Percentiles rank a stretch among this genome's conserved stretches.
Conservation (phyloP, 179 eudicot genomes). For the Silene noctiflora region DNA sequence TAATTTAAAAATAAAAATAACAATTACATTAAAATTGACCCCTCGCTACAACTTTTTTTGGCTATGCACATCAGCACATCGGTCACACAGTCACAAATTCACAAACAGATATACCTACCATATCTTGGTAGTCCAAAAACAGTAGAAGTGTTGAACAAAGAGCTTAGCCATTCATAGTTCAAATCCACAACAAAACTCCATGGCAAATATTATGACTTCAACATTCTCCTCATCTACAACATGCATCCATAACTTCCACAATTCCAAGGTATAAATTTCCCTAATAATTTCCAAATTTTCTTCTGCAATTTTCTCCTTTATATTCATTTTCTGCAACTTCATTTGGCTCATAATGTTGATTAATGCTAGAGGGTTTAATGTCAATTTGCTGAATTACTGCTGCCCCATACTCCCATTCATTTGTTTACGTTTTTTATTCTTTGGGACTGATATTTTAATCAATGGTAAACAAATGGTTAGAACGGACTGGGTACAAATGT, state of each 20-base stretch:
- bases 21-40: too few relatives aligned
- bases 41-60: too few relatives aligned
- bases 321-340: neutral
- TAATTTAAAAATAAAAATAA: too few relatives aligned
- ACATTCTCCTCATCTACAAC: neutral
- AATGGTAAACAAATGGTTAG: too few relatives aligned
- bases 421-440: too few relatives aligned
- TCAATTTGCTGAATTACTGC: neutral
- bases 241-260: neutral
- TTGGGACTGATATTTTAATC: too few relatives aligned
- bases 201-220: slow-evolving; percentile 3
- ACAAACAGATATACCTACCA: too few relatives aligned
- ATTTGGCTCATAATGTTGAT: neutral
- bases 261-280: slow-evolving; percentile 4
- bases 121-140: too few relatives aligned
- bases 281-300: neutral
- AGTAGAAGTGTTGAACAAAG: neutral
- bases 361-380: neutral
- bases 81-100: too few relatives aligned
- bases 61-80: too few relatives aligned
- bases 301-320: neutral
- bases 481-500: too few relatives aligned
- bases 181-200: neutral
- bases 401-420: neutral
- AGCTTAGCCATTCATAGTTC: neutral